These are phyloP conservation scores for Mortierella sp. DNA, from an alignment of 371 early-diverging fungal genomes.

Conservation along the genomic window DNA sequence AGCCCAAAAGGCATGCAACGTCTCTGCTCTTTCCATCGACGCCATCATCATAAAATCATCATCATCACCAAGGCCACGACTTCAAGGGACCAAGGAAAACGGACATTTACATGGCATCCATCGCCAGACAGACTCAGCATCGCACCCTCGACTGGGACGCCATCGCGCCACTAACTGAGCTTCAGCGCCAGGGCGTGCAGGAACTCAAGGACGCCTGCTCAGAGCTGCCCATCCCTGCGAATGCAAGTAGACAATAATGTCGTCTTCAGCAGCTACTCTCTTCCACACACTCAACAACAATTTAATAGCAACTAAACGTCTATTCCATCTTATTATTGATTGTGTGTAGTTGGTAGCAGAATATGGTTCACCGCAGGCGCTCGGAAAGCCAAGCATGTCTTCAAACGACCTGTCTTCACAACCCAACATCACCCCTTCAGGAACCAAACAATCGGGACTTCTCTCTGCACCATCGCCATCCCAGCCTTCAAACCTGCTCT, in stretches of 20 bases:
- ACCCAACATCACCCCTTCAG: slow-evolving; percentile 30
- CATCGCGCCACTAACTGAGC: slow-evolving; percentile 68
- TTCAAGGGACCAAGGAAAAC: neutral
- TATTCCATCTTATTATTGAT: neutral
- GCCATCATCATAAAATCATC: neutral
- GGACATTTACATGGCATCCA: slow-evolving; percentile 26
- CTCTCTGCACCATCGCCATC: slow-evolving; percentile 56
- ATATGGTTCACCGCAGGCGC: slow-evolving; percentile 26
- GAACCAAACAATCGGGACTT: slow-evolving; percentile 56
- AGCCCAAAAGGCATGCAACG: slow-evolving; percentile 2
- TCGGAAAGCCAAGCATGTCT: slow-evolving; percentile 15
- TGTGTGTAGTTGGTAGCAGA: slow-evolving; percentile 41
- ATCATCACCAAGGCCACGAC: neutral
- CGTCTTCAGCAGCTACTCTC: neutral
- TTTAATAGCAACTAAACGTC: neutral
- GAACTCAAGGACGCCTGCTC: slow-evolving; percentile 77
- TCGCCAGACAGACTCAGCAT: slow-evolving; percentile 19
- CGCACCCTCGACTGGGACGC: slow-evolving; percentile 75
- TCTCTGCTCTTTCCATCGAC: neutral
- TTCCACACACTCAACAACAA: neutral
- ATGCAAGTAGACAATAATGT: slow-evolving; percentile 46
- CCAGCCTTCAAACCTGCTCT: slow-evolving; percentile 61
- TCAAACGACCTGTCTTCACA: slow-evolving; percentile 12
- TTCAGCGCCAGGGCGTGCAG: slow-evolving; percentile 70
- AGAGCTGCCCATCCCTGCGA: slow-evolving; percentile 77